Conservation (phyloP, 2,329 filamentous ascomycete genomes). For the Beauveria bassiana region DNA sequence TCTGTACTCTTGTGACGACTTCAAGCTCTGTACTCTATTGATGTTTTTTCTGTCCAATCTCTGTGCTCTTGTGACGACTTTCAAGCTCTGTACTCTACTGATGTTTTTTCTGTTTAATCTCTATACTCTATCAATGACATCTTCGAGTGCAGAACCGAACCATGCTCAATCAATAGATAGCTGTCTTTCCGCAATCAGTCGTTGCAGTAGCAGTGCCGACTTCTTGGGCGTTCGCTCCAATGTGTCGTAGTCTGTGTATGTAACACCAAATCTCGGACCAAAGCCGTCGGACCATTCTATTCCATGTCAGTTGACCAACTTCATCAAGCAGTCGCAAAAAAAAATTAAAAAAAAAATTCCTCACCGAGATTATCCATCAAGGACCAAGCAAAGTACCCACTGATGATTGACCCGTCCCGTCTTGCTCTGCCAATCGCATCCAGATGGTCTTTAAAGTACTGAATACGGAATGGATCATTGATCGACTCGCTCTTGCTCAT, state of each 20-base stretch:
- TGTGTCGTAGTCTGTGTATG: constrained; percentile 29
- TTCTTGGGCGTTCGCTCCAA: constrained; percentile 30
- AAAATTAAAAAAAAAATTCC: constrained; percentile 3
- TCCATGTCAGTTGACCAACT: background rate
- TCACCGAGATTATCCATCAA: constrained; percentile 29
- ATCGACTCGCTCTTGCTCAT: constrained; percentile 29
- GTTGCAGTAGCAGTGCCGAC: constrained; percentile 23
- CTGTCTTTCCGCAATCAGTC: constrained; percentile 20
- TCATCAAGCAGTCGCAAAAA: background rate
- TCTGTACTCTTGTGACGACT: no score
- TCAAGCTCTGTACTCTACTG: no score
- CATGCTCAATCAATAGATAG: background rate
- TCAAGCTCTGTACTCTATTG: background rate
- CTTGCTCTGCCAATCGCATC: constrained; percentile 26
- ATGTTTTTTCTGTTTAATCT: no score
- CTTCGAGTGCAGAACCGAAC: background rate
- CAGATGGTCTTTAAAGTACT: constrained; percentile 31
- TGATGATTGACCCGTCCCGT: constrained; percentile 19
- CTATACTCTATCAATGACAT: background rate
- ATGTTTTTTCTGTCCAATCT: no score
- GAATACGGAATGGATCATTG: constrained; percentile 27
- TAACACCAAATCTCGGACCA: constrained; percentile 30
- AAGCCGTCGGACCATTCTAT: constrained; percentile 31
- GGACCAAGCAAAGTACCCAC: constrained; percentile 29
- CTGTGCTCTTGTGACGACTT: no score